phyloP scores from a whole-genome alignment of 106 monocot genomes.

The Alisma plantagoaquatica region DNA sequence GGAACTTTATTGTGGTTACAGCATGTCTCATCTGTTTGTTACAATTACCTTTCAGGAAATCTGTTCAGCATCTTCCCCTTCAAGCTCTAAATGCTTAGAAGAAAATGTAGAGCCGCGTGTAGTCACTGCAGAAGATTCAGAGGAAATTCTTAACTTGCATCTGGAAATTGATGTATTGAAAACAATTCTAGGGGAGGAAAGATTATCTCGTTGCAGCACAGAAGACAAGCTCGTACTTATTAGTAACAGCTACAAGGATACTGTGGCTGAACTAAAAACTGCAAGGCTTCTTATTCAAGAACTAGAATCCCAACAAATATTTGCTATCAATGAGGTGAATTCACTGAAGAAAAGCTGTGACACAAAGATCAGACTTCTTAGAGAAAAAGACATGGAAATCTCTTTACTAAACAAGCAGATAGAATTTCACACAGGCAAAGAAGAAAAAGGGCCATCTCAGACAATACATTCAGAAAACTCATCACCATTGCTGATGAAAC shows the following conservation, averaged over 20 bases:
- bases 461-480: conserved; percentile 23
- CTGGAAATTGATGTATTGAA: conserved; percentile 84
- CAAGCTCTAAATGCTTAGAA: background rate
- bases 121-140: conserved; percentile 15
- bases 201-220: conserved; percentile 23
- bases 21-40: background rate
- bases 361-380: conserved; percentile 13
- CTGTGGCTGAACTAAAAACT: conserved; percentile 38
- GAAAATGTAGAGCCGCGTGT: conserved; percentile 3
- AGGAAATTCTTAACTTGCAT: conserved; percentile 57
- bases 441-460: conserved; percentile 6
- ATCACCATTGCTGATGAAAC: conserved; percentile 43
- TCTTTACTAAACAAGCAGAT: conserved; percentile 23
- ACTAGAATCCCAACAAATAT: conserved; percentile 61
- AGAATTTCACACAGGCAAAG: conserved; percentile 7
- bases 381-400: conserved; percentile 38
- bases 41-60: conserved; percentile 31
- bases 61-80: conserved; percentile 11
- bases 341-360: conserved; percentile 28
- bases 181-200: conserved; percentile 67
- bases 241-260: conserved; percentile 20
- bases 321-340: conserved; percentile 52
- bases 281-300: conserved; percentile 66
- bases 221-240: conserved; percentile 28
- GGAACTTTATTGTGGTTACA: background rate